Conservation (phyloP, 129 eudicot species). For the Flaveria linearis region DNA sequence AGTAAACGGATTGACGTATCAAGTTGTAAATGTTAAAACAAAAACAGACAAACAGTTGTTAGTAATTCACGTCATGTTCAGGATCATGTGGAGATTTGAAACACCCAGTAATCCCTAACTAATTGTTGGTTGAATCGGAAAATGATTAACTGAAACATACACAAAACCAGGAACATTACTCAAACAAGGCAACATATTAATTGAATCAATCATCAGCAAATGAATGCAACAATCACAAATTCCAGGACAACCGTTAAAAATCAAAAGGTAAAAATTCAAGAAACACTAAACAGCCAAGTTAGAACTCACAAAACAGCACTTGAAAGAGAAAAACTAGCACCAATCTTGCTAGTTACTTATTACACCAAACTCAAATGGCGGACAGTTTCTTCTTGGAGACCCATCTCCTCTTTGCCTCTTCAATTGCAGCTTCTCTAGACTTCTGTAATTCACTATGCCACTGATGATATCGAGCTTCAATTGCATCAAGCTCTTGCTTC, state of each 20-base stretch:
- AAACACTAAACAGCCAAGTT: not conserved
- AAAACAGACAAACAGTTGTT: too few relatives aligned
- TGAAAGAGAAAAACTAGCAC: not conserved
- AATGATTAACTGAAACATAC: not conserved
- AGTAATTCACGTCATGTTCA: too few relatives aligned
- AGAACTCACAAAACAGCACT: constrained; percentile 12
- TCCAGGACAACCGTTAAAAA: constrained; percentile 2
- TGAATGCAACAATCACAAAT: constrained; percentile 18
- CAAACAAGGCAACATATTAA: constrained; percentile 10
- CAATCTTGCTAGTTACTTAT: constrained; percentile 10
- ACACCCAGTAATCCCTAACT: too few relatives aligned
- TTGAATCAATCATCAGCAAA: constrained; percentile 17
- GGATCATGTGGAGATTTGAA: too few relatives aligned
- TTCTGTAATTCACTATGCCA: constrained; percentile 50
- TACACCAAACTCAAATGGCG: constrained; percentile 23
- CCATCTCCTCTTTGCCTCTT: constrained; percentile 69
- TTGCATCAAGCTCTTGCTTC: constrained; percentile 64
- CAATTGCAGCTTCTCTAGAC: constrained; percentile 59
- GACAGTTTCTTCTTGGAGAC: constrained; percentile 31
- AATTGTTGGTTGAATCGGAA: not conserved
- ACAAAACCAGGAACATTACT: not conserved
- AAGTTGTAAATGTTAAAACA: too few relatives aligned
- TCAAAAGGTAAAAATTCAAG: not conserved
- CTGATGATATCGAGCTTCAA: constrained; percentile 51
- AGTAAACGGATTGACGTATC: too few relatives aligned